Base-by-base conservation (phyloP, 306 rosid species). In the Inga oerstediana region DNA sequence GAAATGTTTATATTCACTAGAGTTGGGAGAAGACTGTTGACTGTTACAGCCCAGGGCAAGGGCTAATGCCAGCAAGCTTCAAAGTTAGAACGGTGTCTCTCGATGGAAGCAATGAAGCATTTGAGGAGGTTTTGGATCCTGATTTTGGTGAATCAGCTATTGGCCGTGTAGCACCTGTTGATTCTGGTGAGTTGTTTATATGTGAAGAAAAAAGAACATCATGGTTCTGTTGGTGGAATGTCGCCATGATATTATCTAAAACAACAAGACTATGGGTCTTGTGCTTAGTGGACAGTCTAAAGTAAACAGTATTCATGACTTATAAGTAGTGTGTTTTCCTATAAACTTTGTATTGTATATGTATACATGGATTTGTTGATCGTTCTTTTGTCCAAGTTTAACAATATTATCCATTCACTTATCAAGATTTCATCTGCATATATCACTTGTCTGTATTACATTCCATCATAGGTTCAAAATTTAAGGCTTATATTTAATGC, bases 141-240 rank as follows among this genome's bases (percentile, higher is more conserved):
- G 98, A 95, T 86, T 95, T 95, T 85, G 98, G 98, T 64, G 98
- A 95, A 89, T 93, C 98, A n/a, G 98, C 98, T 72, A 95, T 95
- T 76, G 98, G 98, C 51, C 98, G 98, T 71, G 98, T 95, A 80
- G 98, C 98, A 10, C 97, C 98, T 48, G 98, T 95, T 83, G 98
- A 95, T 86, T 95, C 98, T 4, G 98, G 98, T 93, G 74, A 77
- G 80, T 34, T 41, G 45, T 59, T 80, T 69, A 10, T 80, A 34
- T 73, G 14, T 70, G 48, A 45, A 72, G 41, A 64, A 69, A 70
- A n/a, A 67, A 17, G 17, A 48, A 34, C 48, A 13, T 67, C 56
- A 45, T 2, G 49, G 45, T 59, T 59, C 39, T 77, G 54, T 74
- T 72, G 9, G 41, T 82, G 19, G 41, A 70, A 45, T 67, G 45